Base-by-base conservation (phyloP, 2,329 filamentous ascomycete species). In the Macrophomina pseudophaseolina region DNA sequence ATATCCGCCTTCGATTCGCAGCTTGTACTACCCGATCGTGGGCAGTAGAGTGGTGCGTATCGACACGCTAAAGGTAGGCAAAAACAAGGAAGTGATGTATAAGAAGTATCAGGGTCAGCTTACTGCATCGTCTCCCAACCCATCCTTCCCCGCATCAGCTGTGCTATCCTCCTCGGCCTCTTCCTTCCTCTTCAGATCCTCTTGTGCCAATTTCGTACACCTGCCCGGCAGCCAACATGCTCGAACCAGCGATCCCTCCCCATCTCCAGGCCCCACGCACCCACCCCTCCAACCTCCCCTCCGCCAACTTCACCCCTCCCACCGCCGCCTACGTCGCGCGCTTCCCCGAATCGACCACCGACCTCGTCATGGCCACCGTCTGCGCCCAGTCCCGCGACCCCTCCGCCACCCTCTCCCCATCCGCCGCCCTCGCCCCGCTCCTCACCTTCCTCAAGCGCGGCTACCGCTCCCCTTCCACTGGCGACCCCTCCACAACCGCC, bases 341-440 rank as follows among this genome's bases (percentile, higher is more conserved):
- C 30, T 80, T 80, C 67, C 72, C 75, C 2, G 67, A 67, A 4
- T 68, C 70, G 6, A 73, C 73, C 51, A 70, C 75, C 38, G 70
- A 73, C 48, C 71, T 78, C 7, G 76, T 76, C 14, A 76, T 79
- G 70, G 76, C 74, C 4, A 72, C 75, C 16, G 72, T 79, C 40
- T 77, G 78, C 30, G 75, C 72, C 4, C 77, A 79, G 59, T 72
- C 71, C 28, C 16, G 63, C 32, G 64, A 64, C 12, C 28, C 38
- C 54, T 16, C 38, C 54, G 5, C 35, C 9, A 14, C 23, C 1
- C 54, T 58, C 14, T 2, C 12, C 18, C 46, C 64, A 0, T 9
- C 35, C 2, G 68, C 70, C n/a, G 70, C 58, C 3, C 44, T 63
- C 12, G 33, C 30, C 3, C 59, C 59, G 4, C 42, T 63, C 5